Conservation (phyloP, 805 yeast genomes). For the Saturnispora silvae region DNA sequence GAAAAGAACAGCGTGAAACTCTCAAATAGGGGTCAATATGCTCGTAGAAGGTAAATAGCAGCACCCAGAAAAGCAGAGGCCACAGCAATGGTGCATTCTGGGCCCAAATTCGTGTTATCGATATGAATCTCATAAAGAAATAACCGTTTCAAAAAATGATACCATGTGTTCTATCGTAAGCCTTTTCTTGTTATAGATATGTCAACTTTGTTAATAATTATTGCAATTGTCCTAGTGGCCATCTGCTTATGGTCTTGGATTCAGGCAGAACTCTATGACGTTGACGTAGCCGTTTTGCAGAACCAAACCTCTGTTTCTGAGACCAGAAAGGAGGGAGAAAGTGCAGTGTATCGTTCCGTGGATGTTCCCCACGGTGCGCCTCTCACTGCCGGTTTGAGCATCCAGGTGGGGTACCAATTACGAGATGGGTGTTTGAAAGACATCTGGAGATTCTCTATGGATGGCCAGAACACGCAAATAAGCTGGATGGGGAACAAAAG, state of each 20-base stretch:
- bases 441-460: constrained; percentile 47
- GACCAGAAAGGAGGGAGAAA: constrained; percentile 55
- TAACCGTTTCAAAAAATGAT: neutral
- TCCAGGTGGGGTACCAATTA: constrained; percentile 51
- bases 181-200: neutral
- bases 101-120: neutral
- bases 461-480: constrained; percentile 15
- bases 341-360: constrained; percentile 67
- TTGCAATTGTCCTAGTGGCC: neutral
- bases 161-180: neutral
- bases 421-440: constrained; percentile 72
- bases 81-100: constrained; percentile 19
- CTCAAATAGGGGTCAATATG: constrained; percentile 11
- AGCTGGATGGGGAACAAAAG: neutral
- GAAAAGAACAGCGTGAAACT: constrained; percentile 11
- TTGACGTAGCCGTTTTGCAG: constrained; percentile 43
- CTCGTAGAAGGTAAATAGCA: constrained; percentile 10
- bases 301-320: constrained; percentile 59
- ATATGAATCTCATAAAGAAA: neutral
- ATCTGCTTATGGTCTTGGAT: constrained; percentile 19
- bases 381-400: constrained; percentile 55
- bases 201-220: constrained; percentile 1
- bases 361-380: constrained; percentile 65
- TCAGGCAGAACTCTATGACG: constrained; percentile 36
- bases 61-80: constrained; percentile 10